phyloP scores from a whole-genome alignment of 768 basidiomycete species.

The Hysterangium stoloniferum region DNA sequence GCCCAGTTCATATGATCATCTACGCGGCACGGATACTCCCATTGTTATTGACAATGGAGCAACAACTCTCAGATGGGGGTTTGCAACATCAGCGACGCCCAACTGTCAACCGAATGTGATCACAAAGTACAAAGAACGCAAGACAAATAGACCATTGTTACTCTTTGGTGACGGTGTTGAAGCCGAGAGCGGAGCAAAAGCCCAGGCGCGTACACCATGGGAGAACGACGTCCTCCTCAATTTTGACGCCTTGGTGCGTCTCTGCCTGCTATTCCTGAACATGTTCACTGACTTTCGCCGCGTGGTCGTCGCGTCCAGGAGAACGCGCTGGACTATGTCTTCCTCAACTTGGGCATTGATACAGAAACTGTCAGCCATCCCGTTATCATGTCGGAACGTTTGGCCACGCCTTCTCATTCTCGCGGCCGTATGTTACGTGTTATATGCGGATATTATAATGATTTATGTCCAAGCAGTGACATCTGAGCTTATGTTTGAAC shows the following conservation, averaged over 20 bases:
- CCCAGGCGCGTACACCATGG: conserved; percentile 77
- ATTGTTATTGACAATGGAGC: conserved; percentile 90
- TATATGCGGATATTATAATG: background rate
- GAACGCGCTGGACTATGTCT: conserved; percentile 87
- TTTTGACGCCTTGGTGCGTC: conserved; percentile 85
- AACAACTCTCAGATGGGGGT: conserved; percentile 76
- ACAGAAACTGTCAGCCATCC: conserved; percentile 74
- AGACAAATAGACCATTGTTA: conserved; percentile 70
- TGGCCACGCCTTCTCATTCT: conserved; percentile 84
- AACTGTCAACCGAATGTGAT: conserved; percentile 62
- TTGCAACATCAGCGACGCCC: conserved; percentile 53
- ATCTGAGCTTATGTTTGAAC: conserved; percentile 94
- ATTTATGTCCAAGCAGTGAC: conserved; percentile 55
- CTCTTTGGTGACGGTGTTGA: conserved; percentile 88
- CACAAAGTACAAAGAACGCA: conserved; percentile 86
- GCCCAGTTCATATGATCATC: conserved; percentile 41
- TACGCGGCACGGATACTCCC: conserved; percentile 47
- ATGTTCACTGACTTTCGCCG: background rate
- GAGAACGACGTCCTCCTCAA: conserved; percentile 91
- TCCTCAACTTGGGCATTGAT: conserved; percentile 80
- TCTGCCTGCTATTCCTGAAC: background rate
- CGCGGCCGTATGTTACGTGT: conserved; percentile 56
- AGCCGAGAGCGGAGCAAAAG: conserved; percentile 73
- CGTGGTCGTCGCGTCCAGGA: conserved; percentile 52
- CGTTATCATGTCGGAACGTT: conserved; percentile 86